Evolutionary conservation across 75 land plant genomes (phyloP).

Genomic region (Larix kaempferi): DNA sequence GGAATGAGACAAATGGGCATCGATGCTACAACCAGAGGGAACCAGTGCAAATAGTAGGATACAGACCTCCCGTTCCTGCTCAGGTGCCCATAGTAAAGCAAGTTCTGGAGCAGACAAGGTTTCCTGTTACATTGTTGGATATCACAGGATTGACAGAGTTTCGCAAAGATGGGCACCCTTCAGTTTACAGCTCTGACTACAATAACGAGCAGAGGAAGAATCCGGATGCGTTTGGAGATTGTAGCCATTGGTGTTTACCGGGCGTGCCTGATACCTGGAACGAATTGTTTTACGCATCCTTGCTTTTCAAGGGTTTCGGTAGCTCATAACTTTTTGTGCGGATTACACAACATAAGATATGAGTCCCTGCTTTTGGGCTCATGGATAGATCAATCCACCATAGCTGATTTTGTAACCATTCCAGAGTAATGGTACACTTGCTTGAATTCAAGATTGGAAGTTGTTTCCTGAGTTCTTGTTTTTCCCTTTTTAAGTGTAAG

Average conservation of each 20-base stretch:
- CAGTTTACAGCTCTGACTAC: conserved; percentile 32
- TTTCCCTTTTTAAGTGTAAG: too few relatives aligned
- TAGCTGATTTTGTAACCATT: too few relatives aligned
- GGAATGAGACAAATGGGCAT: conserved; percentile 25
- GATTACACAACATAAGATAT: too few relatives aligned
- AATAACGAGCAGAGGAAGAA: conserved; percentile 36
- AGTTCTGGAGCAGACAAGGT: conserved; percentile 31
- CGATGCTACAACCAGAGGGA: conserved; percentile 25
- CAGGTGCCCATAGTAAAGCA: conserved; percentile 24
- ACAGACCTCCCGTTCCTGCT: conserved; percentile 34
- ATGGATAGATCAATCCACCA: too few relatives aligned
- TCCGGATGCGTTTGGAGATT: conserved; percentile 61
- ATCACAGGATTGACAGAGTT: conserved; percentile 74
- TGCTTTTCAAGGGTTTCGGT: conserved; percentile 1
- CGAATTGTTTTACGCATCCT: conserved; percentile 58
- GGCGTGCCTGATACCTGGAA: conserved; percentile 98
- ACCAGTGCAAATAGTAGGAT: conserved; percentile 27
- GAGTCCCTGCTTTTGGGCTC: too few relatives aligned
- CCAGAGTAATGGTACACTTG: too few relatives aligned
- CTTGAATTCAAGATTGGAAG: too few relatives aligned
- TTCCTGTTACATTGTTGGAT: conserved; percentile 56
- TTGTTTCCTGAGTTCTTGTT: too few relatives aligned
- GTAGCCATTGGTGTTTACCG: conserved; percentile 99
- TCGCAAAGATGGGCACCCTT: conserved; percentile 76
- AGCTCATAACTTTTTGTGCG: too few relatives aligned